These are phyloP conservation scores for Peronosclerospora sorghi DNA, from an alignment of 352 stramenopile species.

Conservation along the genomic window DNA sequence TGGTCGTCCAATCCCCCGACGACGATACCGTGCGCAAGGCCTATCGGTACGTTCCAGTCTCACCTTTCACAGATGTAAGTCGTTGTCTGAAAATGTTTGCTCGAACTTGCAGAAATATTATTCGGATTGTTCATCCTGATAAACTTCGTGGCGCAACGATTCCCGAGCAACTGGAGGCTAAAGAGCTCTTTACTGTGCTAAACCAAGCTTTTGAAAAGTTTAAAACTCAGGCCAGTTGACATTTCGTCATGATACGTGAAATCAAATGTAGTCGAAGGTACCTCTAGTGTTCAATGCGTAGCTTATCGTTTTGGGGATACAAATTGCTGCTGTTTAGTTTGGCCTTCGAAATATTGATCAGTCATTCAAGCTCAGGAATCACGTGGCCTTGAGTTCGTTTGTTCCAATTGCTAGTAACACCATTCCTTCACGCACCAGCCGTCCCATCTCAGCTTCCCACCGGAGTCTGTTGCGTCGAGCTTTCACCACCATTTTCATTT, in stretches of 20 bases:
- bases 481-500: neutral
- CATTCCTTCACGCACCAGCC: slow-evolving; percentile 43
- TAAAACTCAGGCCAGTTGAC: slow-evolving; percentile 25
- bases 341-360: slow-evolving; percentile 26
- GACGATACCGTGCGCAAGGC: slow-evolving; percentile 76
- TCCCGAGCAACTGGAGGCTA: slow-evolving; percentile 71
- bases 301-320: neutral
- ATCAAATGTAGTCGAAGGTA: neutral
- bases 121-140: slow-evolving; percentile 79
- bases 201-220: slow-evolving; percentile 85
- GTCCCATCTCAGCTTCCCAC: slow-evolving; percentile 23
- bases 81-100: slow-evolving; percentile 1
- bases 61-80: neutral
- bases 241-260: too few relatives aligned
- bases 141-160: slow-evolving; percentile 72
- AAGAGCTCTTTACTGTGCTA: slow-evolving; percentile 80
- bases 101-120: slow-evolving; percentile 53
- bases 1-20: slow-evolving; percentile 69
- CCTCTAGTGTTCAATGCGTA: neutral
- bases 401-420: slow-evolving; percentile 45
- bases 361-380: slow-evolving; percentile 50
- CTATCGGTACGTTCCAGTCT: slow-evolving; percentile 38
- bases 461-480: neutral
- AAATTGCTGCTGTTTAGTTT: slow-evolving; percentile 13
- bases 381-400: slow-evolving; percentile 55